phyloP scores from a whole-genome alignment of 768 basidiomycete genomes.

The Chalciporus chontae region DNA sequence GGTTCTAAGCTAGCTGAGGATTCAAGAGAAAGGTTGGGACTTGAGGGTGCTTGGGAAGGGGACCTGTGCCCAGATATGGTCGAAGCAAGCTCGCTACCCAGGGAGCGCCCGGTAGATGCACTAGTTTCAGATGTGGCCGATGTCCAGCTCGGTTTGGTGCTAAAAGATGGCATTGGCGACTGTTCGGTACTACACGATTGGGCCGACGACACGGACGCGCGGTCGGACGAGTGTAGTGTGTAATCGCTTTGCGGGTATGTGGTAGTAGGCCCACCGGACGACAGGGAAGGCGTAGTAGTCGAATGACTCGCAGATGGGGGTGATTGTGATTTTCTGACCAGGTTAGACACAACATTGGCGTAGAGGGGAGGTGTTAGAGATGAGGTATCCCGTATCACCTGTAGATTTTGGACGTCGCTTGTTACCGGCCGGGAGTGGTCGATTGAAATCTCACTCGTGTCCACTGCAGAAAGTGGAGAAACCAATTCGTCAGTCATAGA shows the following conservation, averaged over 20 bases:
- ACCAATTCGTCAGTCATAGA: slow-evolving; percentile 23
- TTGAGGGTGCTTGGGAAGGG: slow-evolving; percentile 15
- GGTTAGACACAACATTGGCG: slow-evolving; percentile 22
- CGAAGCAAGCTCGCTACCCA: slow-evolving; percentile 12
- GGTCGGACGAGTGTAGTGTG: slow-evolving; percentile 8
- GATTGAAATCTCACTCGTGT: slow-evolving; percentile 10
- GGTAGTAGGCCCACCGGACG: slow-evolving; percentile 1
- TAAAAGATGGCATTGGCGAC: slow-evolving; percentile 10
- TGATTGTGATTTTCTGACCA: slow-evolving; percentile 12
- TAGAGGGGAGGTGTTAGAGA: slow-evolving; percentile 23
- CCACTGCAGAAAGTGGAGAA: slow-evolving; percentile 21
- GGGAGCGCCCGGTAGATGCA: slow-evolving; percentile 8
- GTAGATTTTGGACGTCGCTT: slow-evolving; percentile 6
- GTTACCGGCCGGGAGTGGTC: slow-evolving; percentile 2
- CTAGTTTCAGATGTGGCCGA: slow-evolving; percentile 26
- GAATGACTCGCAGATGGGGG: slow-evolving; percentile 9
- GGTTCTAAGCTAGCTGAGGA: slow-evolving; percentile 12
- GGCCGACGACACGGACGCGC: slow-evolving; percentile 11
- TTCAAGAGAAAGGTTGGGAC: slow-evolving; percentile 21
- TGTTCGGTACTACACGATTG: slow-evolving; percentile 17
- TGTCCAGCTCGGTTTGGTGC: slow-evolving; percentile 21
- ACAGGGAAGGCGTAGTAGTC: slow-evolving; percentile 6
- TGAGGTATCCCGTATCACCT: slow-evolving; percentile 1
- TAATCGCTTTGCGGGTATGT: slow-evolving; percentile 14
- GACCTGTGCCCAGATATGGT: slow-evolving; percentile 17